A percentile compares a stretch with the other conserved stretches of the same genome.
phyloP scores from a whole-genome alignment of 768 basidiomycete genomes.

The Russula olivacea region DNA sequence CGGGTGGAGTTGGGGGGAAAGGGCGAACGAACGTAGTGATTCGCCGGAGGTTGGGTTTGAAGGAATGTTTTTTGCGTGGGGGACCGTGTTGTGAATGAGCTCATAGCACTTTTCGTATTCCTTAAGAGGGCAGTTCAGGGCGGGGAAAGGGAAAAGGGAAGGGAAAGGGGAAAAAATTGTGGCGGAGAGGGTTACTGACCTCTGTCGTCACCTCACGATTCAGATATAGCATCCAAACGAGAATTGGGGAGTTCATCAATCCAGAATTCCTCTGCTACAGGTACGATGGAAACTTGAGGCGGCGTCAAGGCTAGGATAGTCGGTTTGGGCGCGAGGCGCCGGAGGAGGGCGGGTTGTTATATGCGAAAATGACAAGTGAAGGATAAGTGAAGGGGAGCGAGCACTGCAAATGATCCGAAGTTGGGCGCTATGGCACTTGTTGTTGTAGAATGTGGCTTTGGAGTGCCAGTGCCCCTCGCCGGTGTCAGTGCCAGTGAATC shows the following conservation, averaged over 20 bases:
- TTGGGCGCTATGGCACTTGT: conserved; percentile 15
- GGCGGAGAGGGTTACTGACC: conserved; percentile 35
- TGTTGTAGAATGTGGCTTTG: neutral
- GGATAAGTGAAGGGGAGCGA: neutral
- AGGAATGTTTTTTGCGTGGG: conserved; percentile 44
- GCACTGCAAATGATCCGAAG: conserved; percentile 14
- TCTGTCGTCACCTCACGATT: conserved; percentile 66
- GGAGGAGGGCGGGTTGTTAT: conserved; percentile 6
- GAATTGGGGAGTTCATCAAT: conserved; percentile 54
- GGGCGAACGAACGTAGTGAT: conserved; percentile 50
- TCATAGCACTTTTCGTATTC: conserved; percentile 68
- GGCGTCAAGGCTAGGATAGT: conserved; percentile 22
- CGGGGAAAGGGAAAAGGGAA: conserved; percentile 9
- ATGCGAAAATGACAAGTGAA: conserved; percentile 6
- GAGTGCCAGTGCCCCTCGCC: no score
- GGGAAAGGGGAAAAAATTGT: neutral
- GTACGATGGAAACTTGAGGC: conserved; percentile 2
- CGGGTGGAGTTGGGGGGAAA: conserved; percentile 18
- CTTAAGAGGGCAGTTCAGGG: conserved; percentile 34
- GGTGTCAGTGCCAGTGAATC: neutral
- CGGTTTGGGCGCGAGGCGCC: conserved; percentile 13
- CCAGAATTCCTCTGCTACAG: neutral
- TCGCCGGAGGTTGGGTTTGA: conserved; percentile 56
- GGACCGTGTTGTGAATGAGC: conserved; percentile 54
- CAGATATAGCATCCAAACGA: conserved; percentile 76